Evolutionary conservation across 495 filamentous ascomycete species (phyloP).

Genomic region (Chaetomidium leptoderma): DNA sequence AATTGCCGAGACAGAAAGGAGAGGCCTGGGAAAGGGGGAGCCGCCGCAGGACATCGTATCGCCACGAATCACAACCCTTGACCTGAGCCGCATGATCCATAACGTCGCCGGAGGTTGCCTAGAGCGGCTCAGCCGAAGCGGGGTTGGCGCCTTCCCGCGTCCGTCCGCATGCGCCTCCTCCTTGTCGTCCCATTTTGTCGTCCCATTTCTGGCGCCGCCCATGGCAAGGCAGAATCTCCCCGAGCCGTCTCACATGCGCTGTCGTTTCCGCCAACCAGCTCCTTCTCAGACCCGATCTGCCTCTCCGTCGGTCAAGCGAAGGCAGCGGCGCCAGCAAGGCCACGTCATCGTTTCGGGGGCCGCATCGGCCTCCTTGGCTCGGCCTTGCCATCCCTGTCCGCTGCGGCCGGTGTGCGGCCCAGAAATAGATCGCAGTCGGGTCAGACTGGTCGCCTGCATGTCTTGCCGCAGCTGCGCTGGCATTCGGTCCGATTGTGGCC

Average conservation of each 20-base stretch:
- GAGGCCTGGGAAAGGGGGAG: not conserved
- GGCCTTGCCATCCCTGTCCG: constrained; percentile 5
- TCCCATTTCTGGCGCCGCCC: constrained; percentile 8
- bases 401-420: not conserved
- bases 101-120: not conserved
- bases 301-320: constrained; percentile 15
- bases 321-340: constrained; percentile 20
- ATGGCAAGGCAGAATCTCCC: constrained; percentile 17
- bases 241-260: too few relatives aligned
- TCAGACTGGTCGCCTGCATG: constrained; percentile 9
- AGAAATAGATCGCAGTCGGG: constrained; percentile 12
- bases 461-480: constrained; percentile 9
- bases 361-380: constrained; percentile 9
- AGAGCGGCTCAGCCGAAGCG: constrained; percentile 3
- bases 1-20: constrained; percentile 20
- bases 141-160: constrained; percentile 7
- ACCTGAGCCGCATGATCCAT: not conserved
- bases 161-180: constrained; percentile 12
- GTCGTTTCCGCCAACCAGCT: constrained; percentile 5
- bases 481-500: constrained; percentile 16
- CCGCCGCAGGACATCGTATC: not conserved
- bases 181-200: too few relatives aligned
- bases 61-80: constrained; percentile 1
- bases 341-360: constrained; percentile 14
- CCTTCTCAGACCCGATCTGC: constrained; percentile 13